phyloP scores from a whole-genome alignment of 2,329 filamentous ascomycete species.

The Clonostachys chloroleuca region DNA sequence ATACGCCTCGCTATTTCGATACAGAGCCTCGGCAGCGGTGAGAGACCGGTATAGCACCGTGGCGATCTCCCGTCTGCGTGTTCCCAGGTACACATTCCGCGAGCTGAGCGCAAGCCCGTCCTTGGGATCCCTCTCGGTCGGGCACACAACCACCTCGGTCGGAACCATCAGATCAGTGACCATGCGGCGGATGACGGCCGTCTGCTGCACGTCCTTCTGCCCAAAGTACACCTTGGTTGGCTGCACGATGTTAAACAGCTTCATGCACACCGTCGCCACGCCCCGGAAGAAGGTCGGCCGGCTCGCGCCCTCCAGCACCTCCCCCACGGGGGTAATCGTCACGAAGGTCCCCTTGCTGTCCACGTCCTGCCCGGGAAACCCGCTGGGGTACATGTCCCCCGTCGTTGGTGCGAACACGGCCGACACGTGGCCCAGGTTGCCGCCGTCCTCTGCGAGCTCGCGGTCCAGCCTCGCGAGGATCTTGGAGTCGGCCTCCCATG shows the following conservation, averaged over 20 bases:
- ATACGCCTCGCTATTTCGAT: conserved; percentile 42
- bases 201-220: conserved; percentile 97
- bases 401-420: conserved; percentile 86
- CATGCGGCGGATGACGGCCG: conserved; percentile 81
- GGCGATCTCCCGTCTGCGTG: conserved; percentile 65
- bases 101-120: conserved; percentile 91
- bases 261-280: conserved; percentile 95
- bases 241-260: conserved; percentile 47
- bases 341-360: conserved; percentile 84
- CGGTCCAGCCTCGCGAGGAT: conserved; percentile 64
- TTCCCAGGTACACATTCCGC: conserved; percentile 87
- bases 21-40: conserved; percentile 64
- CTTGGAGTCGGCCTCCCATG: conserved; percentile 74
- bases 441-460: conserved; percentile 61
- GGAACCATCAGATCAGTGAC: conserved; percentile 83
- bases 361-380: conserved; percentile 67
- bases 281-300: conserved; percentile 94
- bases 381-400: conserved; percentile 80
- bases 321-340: conserved; percentile 79
- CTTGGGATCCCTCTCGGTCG: conserved; percentile 65
- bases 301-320: conserved; percentile 77
- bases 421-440: conserved; percentile 63
- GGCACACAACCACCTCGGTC: conserved; percentile 67
- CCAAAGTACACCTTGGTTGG: conserved; percentile 83
- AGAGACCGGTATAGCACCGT: conserved; percentile 69